Percentiles rank a stretch among this genome's conserved stretches.
Conservation (phyloP, 116 monocot species). For the Papilionanthe hybrid region DNA sequence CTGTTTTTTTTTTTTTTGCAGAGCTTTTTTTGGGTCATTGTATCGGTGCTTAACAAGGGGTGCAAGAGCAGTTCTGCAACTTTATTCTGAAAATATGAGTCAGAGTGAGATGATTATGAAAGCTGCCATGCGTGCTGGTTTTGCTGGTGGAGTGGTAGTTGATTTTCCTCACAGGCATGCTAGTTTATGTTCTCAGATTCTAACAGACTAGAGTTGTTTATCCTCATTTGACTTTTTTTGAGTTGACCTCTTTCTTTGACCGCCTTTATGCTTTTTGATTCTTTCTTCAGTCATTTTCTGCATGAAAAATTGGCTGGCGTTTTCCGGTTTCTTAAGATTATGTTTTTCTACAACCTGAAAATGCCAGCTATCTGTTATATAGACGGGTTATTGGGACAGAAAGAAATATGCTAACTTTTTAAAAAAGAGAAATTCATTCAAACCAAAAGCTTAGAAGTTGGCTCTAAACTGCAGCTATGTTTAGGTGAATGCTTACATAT, state of each 20-base stretch:
- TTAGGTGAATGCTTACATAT: neutral
- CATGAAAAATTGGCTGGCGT: neutral
- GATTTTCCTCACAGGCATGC: conserved; percentile 86
- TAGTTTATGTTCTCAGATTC: neutral
- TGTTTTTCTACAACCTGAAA: neutral
- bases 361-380: neutral
- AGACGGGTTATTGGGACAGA: neutral
- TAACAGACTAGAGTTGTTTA: neutral
- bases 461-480: neutral
- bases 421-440: neutral
- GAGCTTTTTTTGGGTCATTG: conserved; percentile 92
- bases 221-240: neutral
- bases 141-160: conserved; percentile 93
- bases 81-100: conserved; percentile 93
- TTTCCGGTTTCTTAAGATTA: neutral
- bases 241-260: neutral
- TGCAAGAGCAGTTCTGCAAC: conserved; percentile 89
- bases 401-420: neutral
- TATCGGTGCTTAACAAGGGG: conserved; percentile 95
- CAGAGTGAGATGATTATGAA: conserved; percentile 96
- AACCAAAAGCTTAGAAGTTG: neutral
- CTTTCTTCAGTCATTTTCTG: neutral
- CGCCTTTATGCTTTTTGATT: neutral
- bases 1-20: conserved; percentile 17
- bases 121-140: conserved; percentile 92